Percentiles rank a stretch among this genome's conserved stretches.
Conservation (phyloP, 1,284 basidiomycete species). For the Rhizopogon hawkerae region DNA sequence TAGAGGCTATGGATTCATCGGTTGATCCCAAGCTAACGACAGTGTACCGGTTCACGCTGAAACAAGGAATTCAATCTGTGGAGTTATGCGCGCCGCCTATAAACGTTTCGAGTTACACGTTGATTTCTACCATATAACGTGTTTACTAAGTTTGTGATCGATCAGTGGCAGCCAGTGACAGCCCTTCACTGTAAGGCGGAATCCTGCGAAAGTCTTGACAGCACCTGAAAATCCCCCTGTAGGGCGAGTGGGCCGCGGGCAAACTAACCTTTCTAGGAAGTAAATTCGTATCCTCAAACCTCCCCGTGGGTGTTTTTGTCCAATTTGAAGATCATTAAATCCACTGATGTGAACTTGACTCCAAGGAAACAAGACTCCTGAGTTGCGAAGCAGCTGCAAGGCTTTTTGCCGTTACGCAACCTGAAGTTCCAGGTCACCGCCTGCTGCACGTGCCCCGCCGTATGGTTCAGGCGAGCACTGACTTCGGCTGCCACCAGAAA, state of each 20-base stretch:
- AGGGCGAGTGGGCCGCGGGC: not conserved
- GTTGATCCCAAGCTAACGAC: not conserved
- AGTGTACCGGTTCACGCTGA: not conserved
- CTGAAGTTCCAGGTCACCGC: not conserved
- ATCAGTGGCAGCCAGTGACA: constrained; percentile 2
- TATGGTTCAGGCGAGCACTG: not conserved
- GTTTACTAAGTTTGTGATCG: not conserved
- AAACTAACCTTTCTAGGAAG: not conserved
- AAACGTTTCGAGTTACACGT: not conserved
- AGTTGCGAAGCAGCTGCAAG: not conserved
- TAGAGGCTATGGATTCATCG: not conserved
- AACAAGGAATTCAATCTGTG: not conserved
- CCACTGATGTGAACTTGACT: not conserved
- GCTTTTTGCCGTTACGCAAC: not conserved
- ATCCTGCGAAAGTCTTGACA: not conserved
- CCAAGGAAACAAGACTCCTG: constrained; percentile 1
- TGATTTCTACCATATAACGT: not conserved
- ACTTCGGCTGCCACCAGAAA: not conserved
- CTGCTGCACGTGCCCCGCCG: not conserved
- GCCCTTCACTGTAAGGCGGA: not conserved
- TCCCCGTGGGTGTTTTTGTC: not conserved
- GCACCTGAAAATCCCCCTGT: constrained; percentile 1
- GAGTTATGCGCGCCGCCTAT: not conserved
- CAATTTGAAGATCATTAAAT: not conserved
- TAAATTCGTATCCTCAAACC: not conserved